A percentile compares a stretch with the other conserved stretches of the same genome.
phyloP scores from a whole-genome alignment of 2,329 filamentous ascomycete genomes.

The Neofusicoccum sp. region DNA sequence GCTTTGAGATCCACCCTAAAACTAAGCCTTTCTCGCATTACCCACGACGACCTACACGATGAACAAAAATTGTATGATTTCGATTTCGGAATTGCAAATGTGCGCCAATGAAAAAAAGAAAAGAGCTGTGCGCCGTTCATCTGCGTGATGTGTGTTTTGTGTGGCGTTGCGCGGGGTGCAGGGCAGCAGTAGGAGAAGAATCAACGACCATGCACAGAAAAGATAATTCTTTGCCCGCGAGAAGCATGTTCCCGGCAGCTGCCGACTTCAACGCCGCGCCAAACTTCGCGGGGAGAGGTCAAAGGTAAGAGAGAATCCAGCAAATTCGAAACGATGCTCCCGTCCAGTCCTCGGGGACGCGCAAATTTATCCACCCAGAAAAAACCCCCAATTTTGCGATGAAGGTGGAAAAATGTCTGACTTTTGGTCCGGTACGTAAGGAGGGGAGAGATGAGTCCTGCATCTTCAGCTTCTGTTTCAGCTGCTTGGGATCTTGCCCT shows the following conservation, averaged over 20 bases:
- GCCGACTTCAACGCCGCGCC: background rate
- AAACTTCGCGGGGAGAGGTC: background rate
- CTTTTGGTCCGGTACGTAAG: background rate
- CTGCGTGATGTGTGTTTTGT: conserved; percentile 7
- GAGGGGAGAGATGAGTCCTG: background rate
- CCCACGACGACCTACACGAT: background rate
- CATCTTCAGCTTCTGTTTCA: background rate
- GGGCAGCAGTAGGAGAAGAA: background rate
- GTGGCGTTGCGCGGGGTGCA: background rate
- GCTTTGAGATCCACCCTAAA: background rate
- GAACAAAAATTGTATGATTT: background rate
- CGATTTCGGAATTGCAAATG: background rate
- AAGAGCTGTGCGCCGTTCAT: background rate
- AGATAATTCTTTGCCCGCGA: background rate
- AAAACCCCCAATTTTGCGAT: background rate
- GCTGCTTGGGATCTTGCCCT: conserved; percentile 32
- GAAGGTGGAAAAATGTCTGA: background rate
- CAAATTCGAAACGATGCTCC: background rate
- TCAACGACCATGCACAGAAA: background rate
- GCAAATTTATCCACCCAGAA: background rate
- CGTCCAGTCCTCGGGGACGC: background rate
- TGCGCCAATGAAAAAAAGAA: background rate
- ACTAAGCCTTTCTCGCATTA: background rate
- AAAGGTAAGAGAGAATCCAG: background rate
- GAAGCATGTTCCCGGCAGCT: background rate